A percentile compares a stretch with the other conserved stretches of the same genome.
phyloP scores from a whole-genome alignment of 78 protist genomes.

The Dictyostelium purpureum region DNA sequence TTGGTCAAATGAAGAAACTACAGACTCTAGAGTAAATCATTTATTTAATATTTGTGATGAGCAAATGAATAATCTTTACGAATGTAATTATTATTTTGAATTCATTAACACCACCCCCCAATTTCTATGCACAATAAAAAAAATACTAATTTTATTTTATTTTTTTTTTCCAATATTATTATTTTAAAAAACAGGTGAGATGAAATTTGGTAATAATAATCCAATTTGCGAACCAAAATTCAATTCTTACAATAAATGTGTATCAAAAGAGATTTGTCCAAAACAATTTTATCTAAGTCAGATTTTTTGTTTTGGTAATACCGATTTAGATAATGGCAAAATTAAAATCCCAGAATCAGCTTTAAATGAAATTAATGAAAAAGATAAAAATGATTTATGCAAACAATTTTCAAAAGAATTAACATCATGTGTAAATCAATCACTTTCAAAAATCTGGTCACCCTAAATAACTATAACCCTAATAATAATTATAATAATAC shows the following conservation, averaged over 20 bases:
- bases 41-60: background rate
- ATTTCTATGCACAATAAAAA: too few species aligned
- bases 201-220: background rate
- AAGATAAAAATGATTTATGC: constrained; percentile 1
- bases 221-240: background rate
- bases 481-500: background rate
- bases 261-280: constrained; percentile 5
- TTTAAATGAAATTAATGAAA: background rate
- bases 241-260: background rate
- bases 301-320: background rate
- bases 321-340: background rate
- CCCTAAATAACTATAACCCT: background rate
- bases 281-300: background rate
- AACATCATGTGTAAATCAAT: background rate
- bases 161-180: too few species aligned
- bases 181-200: too few species aligned
- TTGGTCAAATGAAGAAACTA: background rate
- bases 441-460: constrained; percentile 4
- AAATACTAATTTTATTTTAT: too few species aligned
- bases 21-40: background rate
- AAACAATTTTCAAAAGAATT: background rate
- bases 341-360: background rate
- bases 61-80: background rate
- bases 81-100: too few species aligned
- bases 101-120: too few species aligned